Conservation (phyloP, 1,284 basidiomycete genomes). For the Puccinia polysora region DNA sequence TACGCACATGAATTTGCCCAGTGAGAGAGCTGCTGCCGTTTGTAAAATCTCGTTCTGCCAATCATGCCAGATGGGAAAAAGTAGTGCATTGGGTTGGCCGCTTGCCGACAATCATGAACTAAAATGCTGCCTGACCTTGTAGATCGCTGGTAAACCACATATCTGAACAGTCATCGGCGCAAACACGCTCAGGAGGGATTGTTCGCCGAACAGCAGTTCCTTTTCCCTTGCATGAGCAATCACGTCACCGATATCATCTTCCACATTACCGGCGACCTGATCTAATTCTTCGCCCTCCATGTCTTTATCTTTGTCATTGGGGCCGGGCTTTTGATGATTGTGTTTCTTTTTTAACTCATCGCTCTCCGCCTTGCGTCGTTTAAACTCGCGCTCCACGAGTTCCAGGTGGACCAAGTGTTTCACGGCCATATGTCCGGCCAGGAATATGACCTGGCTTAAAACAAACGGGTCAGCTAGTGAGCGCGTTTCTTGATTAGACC, state of each 20-base stretch:
- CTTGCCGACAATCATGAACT: neutral
- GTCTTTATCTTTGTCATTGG: slow-evolving; percentile 59
- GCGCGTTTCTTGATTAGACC: neutral
- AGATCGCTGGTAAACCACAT: slow-evolving; percentile 72
- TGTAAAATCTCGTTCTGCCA: slow-evolving; percentile 76
- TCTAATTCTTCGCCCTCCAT: slow-evolving; percentile 74
- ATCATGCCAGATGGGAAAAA: neutral
- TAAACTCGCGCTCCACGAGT: slow-evolving; percentile 93
- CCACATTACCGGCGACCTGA: slow-evolving; percentile 92
- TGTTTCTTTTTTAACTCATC: slow-evolving; percentile 55
- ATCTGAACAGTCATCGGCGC: slow-evolving; percentile 86
- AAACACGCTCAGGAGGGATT: slow-evolving; percentile 78
- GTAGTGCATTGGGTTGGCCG: neutral
- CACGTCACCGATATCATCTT: slow-evolving; percentile 94
- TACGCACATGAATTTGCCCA: slow-evolving; percentile 96
- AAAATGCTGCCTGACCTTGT: slow-evolving; percentile 51
- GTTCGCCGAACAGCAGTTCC: slow-evolving; percentile 77
- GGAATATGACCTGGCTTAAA: slow-evolving; percentile 83
- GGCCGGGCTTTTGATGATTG: slow-evolving; percentile 1
- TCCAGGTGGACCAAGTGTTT: slow-evolving; percentile 97
- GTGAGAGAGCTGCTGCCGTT: slow-evolving; percentile 77
- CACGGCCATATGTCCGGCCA: slow-evolving; percentile 92
- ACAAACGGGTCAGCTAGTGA: slow-evolving; percentile 69
- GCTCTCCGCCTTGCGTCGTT: slow-evolving; percentile 86
- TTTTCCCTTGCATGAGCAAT: slow-evolving; percentile 77